Conservation (phyloP, 2,329 filamentous ascomycete genomes). For the Didymella pinodella region DNA sequence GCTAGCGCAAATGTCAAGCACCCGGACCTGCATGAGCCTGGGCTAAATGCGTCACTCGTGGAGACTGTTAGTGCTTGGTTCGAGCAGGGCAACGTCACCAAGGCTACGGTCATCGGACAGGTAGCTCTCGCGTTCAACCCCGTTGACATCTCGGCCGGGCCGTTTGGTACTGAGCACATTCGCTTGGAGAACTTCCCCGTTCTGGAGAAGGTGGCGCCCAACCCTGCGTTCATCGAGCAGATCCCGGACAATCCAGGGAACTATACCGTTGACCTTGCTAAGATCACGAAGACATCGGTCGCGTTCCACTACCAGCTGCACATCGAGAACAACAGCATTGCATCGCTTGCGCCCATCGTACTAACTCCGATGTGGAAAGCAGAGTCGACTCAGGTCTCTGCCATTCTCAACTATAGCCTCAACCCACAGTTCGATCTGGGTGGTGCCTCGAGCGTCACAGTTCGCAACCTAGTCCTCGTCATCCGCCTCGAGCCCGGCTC, state of each 20-base stretch:
- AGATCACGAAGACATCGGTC: constrained; percentile 75
- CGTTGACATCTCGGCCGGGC: constrained; percentile 54
- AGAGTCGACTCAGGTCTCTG: constrained; percentile 82
- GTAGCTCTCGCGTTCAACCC: constrained; percentile 85
- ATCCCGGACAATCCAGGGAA: constrained; percentile 74
- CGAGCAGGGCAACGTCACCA: constrained; percentile 74
- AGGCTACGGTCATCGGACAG: constrained; percentile 81
- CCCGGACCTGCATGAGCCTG: constrained; percentile 79
- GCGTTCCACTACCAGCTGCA: constrained; percentile 95
- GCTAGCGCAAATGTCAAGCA: constrained; percentile 72
- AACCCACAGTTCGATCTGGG: constrained; percentile 71
- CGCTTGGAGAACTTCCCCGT: constrained; percentile 85
- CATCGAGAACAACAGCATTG: constrained; percentile 63
- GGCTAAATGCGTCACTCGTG: constrained; percentile 86
- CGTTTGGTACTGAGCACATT: constrained; percentile 67
- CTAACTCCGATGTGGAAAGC: constrained; percentile 83
- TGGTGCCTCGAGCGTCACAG: constrained; percentile 58
- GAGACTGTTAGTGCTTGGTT: constrained; percentile 91
- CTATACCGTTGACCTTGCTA: constrained; percentile 77
- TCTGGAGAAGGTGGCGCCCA: constrained; percentile 93
- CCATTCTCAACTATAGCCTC: constrained; percentile 83
- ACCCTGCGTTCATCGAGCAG: constrained; percentile 86
- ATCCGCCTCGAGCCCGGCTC: constrained; percentile 71
- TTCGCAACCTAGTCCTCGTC: constrained; percentile 79
- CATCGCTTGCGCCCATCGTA: constrained; percentile 73